A percentile compares a stretch with the other conserved stretches of the same genome.
Evolutionary conservation across 1,284 basidiomycete species (phyloP).

Genomic region (Boletus mariae): DNA sequence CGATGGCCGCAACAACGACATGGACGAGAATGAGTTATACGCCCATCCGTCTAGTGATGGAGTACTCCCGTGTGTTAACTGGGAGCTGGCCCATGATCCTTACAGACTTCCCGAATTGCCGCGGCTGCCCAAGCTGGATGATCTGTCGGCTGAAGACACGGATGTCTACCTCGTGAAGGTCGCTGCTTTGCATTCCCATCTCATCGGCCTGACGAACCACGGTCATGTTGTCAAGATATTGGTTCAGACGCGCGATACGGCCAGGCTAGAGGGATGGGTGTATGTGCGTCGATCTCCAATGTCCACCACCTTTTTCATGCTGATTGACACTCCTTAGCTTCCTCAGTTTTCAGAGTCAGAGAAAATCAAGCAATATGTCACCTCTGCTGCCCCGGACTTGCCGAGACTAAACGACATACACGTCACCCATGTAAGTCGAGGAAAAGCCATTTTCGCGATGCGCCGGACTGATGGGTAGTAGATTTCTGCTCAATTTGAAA

Average conservation of each 20-base stretch:
- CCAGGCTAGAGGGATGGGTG: conserved; percentile 56
- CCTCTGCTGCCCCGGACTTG: conserved; percentile 38
- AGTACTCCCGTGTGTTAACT: conserved; percentile 57
- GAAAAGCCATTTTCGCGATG: conserved; percentile 4
- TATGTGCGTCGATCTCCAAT: conserved; percentile 52
- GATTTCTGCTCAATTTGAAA: conserved; percentile 81
- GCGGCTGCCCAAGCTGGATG: conserved; percentile 40
- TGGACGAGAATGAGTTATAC: conserved; percentile 43
- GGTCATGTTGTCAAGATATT: conserved; percentile 70
- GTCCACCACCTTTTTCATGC: not conserved
- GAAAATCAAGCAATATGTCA: conserved; percentile 43
- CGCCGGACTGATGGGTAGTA: conserved; percentile 34
- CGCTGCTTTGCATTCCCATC: conserved; percentile 61
- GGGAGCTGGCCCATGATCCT: conserved; percentile 54
- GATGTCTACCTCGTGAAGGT: conserved; percentile 67
- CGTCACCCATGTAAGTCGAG: conserved; percentile 61
- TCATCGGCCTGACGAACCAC: conserved; percentile 74
- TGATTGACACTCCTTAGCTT: conserved; percentile 42
- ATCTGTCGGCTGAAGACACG: conserved; percentile 32
- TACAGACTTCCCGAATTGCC: conserved; percentile 53
- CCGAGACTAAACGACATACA: conserved; percentile 44
- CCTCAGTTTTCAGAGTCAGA: conserved; percentile 65
- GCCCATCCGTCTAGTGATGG: conserved; percentile 36
- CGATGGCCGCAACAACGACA: conserved; percentile 40
- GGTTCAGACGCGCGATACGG: conserved; percentile 35